Evolutionary conservation across 202 grass and related monocot species (phyloP), one percentile per base, ranked within the genome.

Genomic region (Carex arenaria): DNA sequence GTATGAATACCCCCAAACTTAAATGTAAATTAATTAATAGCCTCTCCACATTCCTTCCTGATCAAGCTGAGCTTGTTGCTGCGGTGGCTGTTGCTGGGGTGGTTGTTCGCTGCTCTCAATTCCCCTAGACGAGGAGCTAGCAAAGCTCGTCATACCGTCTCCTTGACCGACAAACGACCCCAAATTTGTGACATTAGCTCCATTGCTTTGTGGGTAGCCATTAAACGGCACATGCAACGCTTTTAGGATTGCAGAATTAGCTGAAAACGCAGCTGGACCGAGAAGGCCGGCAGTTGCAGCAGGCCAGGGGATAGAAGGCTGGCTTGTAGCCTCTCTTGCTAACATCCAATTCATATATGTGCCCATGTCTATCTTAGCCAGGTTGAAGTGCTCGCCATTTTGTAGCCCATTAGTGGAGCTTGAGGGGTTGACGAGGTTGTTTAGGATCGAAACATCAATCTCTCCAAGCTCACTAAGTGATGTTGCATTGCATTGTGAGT

Each of bases 391-490:
- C 22, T 80, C 64, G 6, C 79, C 71, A 3, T 70, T 42, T 62
- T 88, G 87, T 68, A 84, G 28, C 36, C 32, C 54, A 12, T 32
- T 83, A 30, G 79, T 61, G 32, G 71, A 64, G 64, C 71, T 47
- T 36, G 87, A 83, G 5, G 79, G n/a, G 34, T 80, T 73, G 62
- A 84, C 59, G 14, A 89, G 80, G 71, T 86, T 89, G 63, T 84
- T 84, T 45, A 89, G 62, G 64, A 86, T 83, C 0, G 88, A 80
- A 18, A 84, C 84, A 52, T 89, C 88, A 15, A 89, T 62, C 71
- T 89, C 88, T 59, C 88, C 84, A 20, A 86, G 87, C 80, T 89
- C 87, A 40, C 19, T 85, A 14, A 89, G 55, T 15, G 86, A 89
- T 8, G 40, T 79, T 10, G 57, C 40, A 28, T 89, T 89, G 82